Conservation (phyloP, 768 basidiomycete genomes). For the Mycena rosella region DNA sequence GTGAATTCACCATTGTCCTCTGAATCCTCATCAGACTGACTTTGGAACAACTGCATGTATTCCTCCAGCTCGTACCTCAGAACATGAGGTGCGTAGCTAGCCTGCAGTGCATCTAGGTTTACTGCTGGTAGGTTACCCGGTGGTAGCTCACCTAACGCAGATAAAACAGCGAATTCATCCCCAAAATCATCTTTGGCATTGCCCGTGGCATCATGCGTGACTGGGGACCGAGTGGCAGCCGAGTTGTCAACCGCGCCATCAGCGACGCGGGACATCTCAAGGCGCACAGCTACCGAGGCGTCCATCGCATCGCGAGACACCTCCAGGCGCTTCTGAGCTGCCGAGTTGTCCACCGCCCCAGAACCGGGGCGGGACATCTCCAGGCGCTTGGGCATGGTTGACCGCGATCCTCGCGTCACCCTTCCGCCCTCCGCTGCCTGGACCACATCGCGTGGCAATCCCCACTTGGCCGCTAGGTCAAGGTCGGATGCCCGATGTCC, state of each 20-base stretch:
- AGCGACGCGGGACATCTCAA: neutral
- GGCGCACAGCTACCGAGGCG: conserved; percentile 4
- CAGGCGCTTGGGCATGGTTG: conserved; percentile 8
- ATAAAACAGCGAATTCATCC: neutral
- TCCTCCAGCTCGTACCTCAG: neutral
- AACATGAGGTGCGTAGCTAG: neutral
- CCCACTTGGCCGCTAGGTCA: conserved; percentile 17
- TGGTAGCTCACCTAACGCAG: neutral
- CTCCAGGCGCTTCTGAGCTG: conserved; percentile 12
- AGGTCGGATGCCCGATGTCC: conserved; percentile 6
- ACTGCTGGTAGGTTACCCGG: neutral
- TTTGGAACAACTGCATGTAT: neutral
- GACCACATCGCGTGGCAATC: neutral
- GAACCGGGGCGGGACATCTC: neutral
- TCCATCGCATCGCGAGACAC: neutral
- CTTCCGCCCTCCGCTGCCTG: neutral
- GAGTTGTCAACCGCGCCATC: neutral
- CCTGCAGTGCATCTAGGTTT: neutral
- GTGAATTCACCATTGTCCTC: neutral
- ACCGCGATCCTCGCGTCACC: conserved; percentile 16
- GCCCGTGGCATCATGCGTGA: neutral
- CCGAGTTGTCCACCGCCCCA: conserved; percentile 3
- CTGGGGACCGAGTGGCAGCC: neutral
- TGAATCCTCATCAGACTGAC: neutral
- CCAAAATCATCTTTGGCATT: neutral